Evolutionary conservation across 371 early-diverging fungal species (phyloP), one percentile per base, ranked within the genome.

Genomic region (Haplosporangium sp.): DNA sequence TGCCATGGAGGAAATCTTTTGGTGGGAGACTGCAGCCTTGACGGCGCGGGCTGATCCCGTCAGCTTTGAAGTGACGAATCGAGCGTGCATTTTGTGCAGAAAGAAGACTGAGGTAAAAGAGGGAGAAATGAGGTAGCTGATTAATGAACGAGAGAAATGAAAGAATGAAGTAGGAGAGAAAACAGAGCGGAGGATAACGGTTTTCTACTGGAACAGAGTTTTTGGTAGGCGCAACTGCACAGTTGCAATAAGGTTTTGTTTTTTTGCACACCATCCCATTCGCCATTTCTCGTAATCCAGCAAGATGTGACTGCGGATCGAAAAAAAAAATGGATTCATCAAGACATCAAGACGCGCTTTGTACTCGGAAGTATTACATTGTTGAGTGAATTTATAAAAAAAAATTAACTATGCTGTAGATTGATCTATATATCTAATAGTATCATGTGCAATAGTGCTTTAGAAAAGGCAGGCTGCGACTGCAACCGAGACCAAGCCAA

Each of bases 1-100:
- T 50, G 76, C 70, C 48, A 69, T 55, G 44, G 70, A 70, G 38
- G 62, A 61, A 34, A 62, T 62, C 35, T 69, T 52, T 39, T 60
- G 52, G 52, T 47, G 68, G 15, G 61, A 47, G 48, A 61, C 57
- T 56, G 50, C 73, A 48, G 71, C 55, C 20, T 44, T 71, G 74
- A 67, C 67, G 48, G 66, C 76, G 38, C 68, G 71, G 7, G 82
- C 65, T 60, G 81, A 65, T 48, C 81, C 71, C 5, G 65, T 63
- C 34, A 73, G 58, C 34, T 67, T 58, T 2, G 79, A 78, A n/a
- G 81, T n/a, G 50, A 71, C 59, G 55, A 74, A 64, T 67, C 74
- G 58, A 35, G 74, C n/a, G 67, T 71, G 75, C 75, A 81, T 74
- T 27, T 50, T 59, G 56, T 56, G 53, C 20, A n/a, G 53, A 53